A percentile compares a stretch with the other conserved stretches of the same genome.
phyloP scores from a whole-genome alignment of 78 protist genomes.

The Mastigamoeba balamuthi region DNA sequence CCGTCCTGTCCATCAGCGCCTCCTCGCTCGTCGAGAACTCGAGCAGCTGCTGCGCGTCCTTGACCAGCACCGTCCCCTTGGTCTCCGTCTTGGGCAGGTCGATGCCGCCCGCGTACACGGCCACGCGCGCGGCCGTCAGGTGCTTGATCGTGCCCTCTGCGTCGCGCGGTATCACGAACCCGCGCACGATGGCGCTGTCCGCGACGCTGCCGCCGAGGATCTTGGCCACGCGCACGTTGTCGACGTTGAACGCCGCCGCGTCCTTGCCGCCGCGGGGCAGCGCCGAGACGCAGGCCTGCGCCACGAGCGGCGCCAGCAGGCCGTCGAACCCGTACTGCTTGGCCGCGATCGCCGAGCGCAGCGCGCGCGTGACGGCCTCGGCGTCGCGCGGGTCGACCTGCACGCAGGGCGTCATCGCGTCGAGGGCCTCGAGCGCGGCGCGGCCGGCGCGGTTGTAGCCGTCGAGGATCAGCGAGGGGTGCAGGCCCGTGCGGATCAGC shows the following conservation, averaged over 20 bases:
- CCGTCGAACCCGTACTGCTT: slow-evolving; percentile 89
- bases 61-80: slow-evolving; percentile 90
- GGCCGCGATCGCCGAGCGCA: slow-evolving; percentile 70
- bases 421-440: slow-evolving; percentile 59
- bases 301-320: slow-evolving; percentile 67
- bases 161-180: slow-evolving; percentile 79
- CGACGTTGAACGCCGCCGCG: slow-evolving; percentile 85
- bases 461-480: slow-evolving; percentile 74
- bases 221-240: slow-evolving; percentile 94
- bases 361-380: slow-evolving; percentile 25
- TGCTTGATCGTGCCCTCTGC: slow-evolving; percentile 62
- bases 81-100: slow-evolving; percentile 92
- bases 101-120: slow-evolving; percentile 80
- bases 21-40: slow-evolving; percentile 82
- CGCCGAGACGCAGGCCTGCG: slow-evolving; percentile 79
- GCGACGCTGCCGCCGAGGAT: slow-evolving; percentile 81
- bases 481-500: slow-evolving; percentile 81
- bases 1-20: slow-evolving; percentile 43
- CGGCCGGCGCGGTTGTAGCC: slow-evolving; percentile 80
- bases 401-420: background rate
- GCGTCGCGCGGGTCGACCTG: slow-evolving; percentile 12
- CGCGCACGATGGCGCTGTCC: slow-evolving; percentile 67
- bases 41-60: slow-evolving; percentile 78
- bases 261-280: slow-evolving; percentile 62
- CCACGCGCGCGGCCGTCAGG: slow-evolving; percentile 78